phyloP scores from a whole-genome alignment of 495 filamentous ascomycete species.

The Lasiosphaeris hirsuta region DNA sequence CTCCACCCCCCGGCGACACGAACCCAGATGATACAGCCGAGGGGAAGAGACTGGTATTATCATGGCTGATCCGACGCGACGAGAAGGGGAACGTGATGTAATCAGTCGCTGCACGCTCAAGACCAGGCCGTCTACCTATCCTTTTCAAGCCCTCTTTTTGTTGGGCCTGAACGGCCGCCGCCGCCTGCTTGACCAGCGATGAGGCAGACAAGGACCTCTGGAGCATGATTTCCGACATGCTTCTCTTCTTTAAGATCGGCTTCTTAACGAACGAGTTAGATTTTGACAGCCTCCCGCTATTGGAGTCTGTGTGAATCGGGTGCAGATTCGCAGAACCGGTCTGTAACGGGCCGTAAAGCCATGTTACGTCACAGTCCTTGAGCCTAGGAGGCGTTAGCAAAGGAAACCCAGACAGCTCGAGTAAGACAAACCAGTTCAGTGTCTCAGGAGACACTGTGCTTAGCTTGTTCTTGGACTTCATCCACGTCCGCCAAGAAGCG shows the following conservation, averaged over 20 bases:
- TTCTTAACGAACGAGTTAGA: conserved; percentile 82
- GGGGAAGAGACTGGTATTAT: conserved; percentile 54
- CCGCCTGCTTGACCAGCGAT: conserved; percentile 88
- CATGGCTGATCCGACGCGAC: conserved; percentile 53
- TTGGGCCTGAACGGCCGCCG: conserved; percentile 88
- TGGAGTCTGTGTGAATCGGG: conserved; percentile 51
- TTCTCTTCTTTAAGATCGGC: conserved; percentile 94
- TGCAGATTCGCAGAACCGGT: conserved; percentile 49
- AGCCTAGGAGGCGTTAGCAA: conserved; percentile 57
- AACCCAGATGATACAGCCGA: conserved; percentile 61
- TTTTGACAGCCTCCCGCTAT: conserved; percentile 60
- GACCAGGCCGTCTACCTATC: conserved; percentile 42
- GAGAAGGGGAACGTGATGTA: conserved; percentile 57
- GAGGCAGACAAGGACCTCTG: conserved; percentile 87
- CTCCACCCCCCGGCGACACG: conserved; percentile 58
- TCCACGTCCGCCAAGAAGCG: conserved; percentile 98
- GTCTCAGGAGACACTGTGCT: conserved; percentile 85
- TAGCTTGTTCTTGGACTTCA: conserved; percentile 80
- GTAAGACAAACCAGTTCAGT: conserved; percentile 72
- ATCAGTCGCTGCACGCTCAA: conserved; percentile 61
- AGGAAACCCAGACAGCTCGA: not conserved
- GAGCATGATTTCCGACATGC: conserved; percentile 91
- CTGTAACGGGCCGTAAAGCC: conserved; percentile 93
- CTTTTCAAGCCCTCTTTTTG: conserved; percentile 56
- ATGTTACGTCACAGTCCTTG: conserved; percentile 96